These are phyloP conservation scores for Candida labiduridarum DNA, from an alignment of 1,139 yeast species.

Conservation along the genomic window DNA sequence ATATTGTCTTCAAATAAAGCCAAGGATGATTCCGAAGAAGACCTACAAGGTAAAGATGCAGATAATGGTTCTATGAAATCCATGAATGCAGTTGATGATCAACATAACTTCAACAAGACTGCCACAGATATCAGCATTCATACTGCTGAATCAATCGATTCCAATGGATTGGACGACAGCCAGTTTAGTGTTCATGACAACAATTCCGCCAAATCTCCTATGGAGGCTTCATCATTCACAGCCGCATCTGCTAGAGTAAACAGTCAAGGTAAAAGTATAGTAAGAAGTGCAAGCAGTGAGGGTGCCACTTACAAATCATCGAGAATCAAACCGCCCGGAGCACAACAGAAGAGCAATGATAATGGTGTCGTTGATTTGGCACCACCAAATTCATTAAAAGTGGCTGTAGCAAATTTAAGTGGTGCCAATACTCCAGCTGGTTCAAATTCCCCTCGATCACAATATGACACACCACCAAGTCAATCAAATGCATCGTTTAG, in stretches of 20 bases:
- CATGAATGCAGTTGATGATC: not conserved
- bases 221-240: not conserved
- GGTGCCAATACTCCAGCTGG: not conserved
- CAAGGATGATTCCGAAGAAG: not conserved
- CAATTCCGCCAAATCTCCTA: not conserved
- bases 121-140: not conserved
- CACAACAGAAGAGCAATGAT: conserved; percentile 11
- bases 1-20: conserved; percentile 5
- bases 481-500: conserved; percentile 18
- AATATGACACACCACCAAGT: conserved; percentile 13
- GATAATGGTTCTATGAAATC: conserved; percentile 1
- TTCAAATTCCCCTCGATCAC: conserved; percentile 1
- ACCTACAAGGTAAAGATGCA: not conserved
- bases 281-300: conserved; percentile 15
- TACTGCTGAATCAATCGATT: conserved; percentile 12
- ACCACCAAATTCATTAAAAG: conserved; percentile 17
- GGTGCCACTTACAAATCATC: conserved; percentile 17
- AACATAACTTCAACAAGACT: not conserved
- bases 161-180: conserved; percentile 6
- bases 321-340: conserved; percentile 18
- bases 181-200: conserved; percentile 5
- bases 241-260: conserved; percentile 3
- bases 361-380: conserved; percentile 5
- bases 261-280: conserved; percentile 4
- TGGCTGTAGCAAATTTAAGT: conserved; percentile 18